phyloP scores from a whole-genome alignment of 2,329 filamentous ascomycete genomes.

The Alternaria alternata region DNA sequence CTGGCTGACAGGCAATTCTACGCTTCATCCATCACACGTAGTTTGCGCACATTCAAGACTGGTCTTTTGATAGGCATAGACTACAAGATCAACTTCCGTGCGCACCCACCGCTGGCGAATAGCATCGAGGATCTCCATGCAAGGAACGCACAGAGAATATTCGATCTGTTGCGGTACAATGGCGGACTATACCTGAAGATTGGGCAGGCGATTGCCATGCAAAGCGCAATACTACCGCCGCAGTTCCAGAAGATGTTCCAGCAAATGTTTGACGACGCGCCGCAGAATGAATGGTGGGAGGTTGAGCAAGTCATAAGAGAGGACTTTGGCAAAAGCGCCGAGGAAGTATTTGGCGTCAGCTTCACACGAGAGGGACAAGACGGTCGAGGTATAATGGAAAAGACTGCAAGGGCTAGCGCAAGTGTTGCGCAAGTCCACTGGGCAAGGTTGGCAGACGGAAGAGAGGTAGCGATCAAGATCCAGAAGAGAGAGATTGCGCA shows the following conservation, averaged over 20 bases:
- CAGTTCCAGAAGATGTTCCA: slow-evolving; percentile 97
- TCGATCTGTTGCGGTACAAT: slow-evolving; percentile 81
- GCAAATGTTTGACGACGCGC: slow-evolving; percentile 97
- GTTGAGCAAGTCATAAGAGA: slow-evolving; percentile 85
- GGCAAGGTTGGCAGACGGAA: slow-evolving; percentile 83
- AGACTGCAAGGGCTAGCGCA: slow-evolving; percentile 78
- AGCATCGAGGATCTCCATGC: slow-evolving; percentile 80
- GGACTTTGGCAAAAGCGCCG: slow-evolving; percentile 83
- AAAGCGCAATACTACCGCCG: slow-evolving; percentile 89
- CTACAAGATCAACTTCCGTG: slow-evolving; percentile 96
- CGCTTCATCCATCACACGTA: slow-evolving; percentile 79
- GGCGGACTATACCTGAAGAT: slow-evolving; percentile 97
- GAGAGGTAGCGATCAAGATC: slow-evolving; percentile 94
- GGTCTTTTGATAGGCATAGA: slow-evolving; percentile 85
- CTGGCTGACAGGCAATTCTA: slow-evolving; percentile 77
- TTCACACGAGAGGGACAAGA: slow-evolving; percentile 68
- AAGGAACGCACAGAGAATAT: slow-evolving; percentile 84
- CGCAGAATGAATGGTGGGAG: slow-evolving; percentile 87
- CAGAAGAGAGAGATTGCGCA: slow-evolving; percentile 93
- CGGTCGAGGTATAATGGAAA: slow-evolving; percentile 73
- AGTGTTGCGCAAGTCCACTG: slow-evolving; percentile 98
- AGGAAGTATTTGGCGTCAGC: slow-evolving; percentile 92
- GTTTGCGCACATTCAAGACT: slow-evolving; percentile 79
- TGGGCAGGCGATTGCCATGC: slow-evolving; percentile 97
- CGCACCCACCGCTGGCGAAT: slow-evolving; percentile 76